Evolutionary conservation across 768 basidiomycete species (phyloP), one percentile per base, ranked within the genome.

Genomic region (Agrocybe chaxingu): DNA sequence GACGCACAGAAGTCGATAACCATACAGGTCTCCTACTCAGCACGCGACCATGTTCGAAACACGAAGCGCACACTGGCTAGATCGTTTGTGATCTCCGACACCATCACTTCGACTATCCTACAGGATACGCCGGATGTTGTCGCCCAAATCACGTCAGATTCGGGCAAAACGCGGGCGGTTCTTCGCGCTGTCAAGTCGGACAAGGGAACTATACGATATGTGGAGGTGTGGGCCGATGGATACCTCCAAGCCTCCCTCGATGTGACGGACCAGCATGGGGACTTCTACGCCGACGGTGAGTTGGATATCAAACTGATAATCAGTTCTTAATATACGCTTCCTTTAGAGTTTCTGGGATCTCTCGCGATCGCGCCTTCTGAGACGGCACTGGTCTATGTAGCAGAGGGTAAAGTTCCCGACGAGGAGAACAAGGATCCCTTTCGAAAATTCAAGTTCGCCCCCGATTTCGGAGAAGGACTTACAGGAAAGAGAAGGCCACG

Each of bases 401-500:
- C 85, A 2, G 87, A 88, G 58, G 72, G 65, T 0, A 81, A 78
- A 11, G 54, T 48, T 8, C 66, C 66, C 3, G 24, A 24, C 24
- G 24, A 24, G 24, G 48, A 59, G n/a, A 55, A 41, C 37, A 64
- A 53, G 8, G 51, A 65, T 10, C 67, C 70, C 2, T 74, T 67
- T 49, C 61, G 64, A 13, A 78, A 78, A 47, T 87, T 81, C 54
- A 66, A 71, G 19, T 89, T 76, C 61, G 68, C 58, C 1, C 84
- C 86, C 4, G 71, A 77, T 40, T 80, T 86, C 51, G 88, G 87
- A 0, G 87, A 90, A 64, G 74, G 75, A 4, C 60, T 85, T n/a
- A 61, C 62, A 3, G 77, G 75, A 3, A 81, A 76, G 60, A 77
- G 73, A 51, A 65, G 69, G 3, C 82, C 87, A 1, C 67, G 68